These are phyloP conservation scores for Gamarada debralockiae DNA, from an alignment of 495 filamentous ascomycete species.

Conservation along the genomic window DNA sequence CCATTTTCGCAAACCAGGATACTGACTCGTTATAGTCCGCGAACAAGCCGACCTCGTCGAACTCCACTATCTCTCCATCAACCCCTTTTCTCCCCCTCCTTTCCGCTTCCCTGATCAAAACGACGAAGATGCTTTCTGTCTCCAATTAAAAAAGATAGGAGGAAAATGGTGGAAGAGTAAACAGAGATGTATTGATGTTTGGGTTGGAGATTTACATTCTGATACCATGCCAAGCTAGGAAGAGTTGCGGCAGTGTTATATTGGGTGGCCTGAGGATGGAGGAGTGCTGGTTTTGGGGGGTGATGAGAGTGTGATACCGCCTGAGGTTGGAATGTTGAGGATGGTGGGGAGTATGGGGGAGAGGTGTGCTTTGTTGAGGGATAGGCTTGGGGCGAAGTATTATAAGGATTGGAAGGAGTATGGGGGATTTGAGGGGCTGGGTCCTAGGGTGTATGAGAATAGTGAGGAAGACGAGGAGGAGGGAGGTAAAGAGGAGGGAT, in stretches of 20 bases:
- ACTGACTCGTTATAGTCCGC: neutral
- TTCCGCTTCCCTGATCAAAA: neutral
- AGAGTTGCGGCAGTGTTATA: neutral
- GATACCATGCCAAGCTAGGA: neutral
- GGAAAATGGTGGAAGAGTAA: slow-evolving; percentile 2
- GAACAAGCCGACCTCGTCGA: slow-evolving; percentile 1
- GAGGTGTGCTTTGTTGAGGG: slow-evolving; percentile 6
- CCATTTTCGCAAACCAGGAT: neutral
- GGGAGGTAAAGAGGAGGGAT: too few species aligned
- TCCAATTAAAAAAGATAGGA: neutral
- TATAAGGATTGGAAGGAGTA: neutral
- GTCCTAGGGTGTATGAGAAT: too few species aligned
- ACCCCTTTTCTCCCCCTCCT: neutral
- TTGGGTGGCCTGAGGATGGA: slow-evolving; percentile 5
- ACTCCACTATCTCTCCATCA: neutral
- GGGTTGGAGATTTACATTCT: neutral
- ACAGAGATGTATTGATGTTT: neutral
- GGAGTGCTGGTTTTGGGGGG: slow-evolving; percentile 1
- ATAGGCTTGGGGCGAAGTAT: slow-evolving; percentile 1
- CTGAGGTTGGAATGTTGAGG: slow-evolving; percentile 2
- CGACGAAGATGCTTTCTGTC: slow-evolving; percentile 3
- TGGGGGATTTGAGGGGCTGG: neutral
- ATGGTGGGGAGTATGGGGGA: slow-evolving; percentile 3
- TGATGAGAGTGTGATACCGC: neutral
- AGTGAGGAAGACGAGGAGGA: too few species aligned